phyloP scores from a whole-genome alignment of 1,284 basidiomycete species.

The Ceratobasidium papillatum region DNA sequence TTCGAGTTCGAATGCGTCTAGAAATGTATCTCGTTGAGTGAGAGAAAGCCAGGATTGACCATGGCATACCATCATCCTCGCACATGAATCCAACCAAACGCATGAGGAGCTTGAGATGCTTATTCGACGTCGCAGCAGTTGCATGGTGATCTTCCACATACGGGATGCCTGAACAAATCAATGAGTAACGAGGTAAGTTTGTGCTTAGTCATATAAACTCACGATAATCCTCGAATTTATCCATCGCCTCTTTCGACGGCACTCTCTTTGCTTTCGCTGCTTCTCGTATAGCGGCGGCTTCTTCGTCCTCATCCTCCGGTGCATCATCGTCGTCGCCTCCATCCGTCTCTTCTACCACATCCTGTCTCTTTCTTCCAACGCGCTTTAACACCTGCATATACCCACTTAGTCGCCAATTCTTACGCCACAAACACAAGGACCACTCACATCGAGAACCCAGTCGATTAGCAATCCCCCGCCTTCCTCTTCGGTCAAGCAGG shows the following conservation, averaged over 20 bases:
- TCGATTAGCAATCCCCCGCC: constrained; percentile 71
- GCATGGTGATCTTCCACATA: constrained; percentile 76
- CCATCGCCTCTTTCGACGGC: constrained; percentile 74
- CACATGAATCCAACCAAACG: constrained; percentile 72
- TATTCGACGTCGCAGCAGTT: constrained; percentile 77
- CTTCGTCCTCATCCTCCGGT: constrained; percentile 54
- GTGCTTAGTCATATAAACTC: constrained; percentile 50
- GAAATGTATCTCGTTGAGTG: constrained; percentile 8
- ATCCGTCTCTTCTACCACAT: constrained; percentile 77
- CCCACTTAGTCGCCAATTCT: constrained; percentile 18
- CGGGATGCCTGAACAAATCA: constrained; percentile 66
- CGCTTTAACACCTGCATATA: constrained; percentile 67
- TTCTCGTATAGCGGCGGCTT: constrained; percentile 57
- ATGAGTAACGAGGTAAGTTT: neutral
- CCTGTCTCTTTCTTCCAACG: constrained; percentile 71
- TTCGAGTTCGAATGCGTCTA: constrained; percentile 74
- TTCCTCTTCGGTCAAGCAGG: constrained; percentile 73
- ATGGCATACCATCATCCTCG: constrained; percentile 64
- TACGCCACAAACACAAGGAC: neutral
- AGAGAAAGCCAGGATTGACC: neutral
- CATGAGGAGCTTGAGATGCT: constrained; percentile 83
- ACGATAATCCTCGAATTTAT: constrained; percentile 82
- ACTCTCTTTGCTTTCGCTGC: constrained; percentile 51
- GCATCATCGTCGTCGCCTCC: constrained; percentile 54
- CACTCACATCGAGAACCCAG: constrained; percentile 80